Evolutionary conservation across 306 rosid species (phyloP).

Genomic region (Acacia melanoxylon): DNA sequence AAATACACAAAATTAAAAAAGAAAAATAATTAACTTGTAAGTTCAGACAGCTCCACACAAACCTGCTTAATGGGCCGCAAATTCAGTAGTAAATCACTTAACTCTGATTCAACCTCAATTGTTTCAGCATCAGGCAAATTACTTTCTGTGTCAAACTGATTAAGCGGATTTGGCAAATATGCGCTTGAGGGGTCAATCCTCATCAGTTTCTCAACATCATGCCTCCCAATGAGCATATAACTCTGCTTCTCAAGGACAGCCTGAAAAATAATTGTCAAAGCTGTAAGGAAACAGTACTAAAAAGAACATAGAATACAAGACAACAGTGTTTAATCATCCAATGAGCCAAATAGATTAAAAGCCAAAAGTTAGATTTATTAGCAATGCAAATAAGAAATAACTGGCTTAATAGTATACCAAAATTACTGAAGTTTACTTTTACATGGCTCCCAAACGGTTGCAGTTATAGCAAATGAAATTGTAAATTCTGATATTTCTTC

Average conservation of each 20-base stretch:
- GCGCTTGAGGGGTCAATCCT: constrained; percentile 80
- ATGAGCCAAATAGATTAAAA: neutral
- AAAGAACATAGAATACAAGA: constrained; percentile 14
- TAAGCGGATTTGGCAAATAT: constrained; percentile 63
- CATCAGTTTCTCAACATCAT: constrained; percentile 93
- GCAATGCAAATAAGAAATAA: neutral
- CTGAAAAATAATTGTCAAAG: constrained; percentile 49
- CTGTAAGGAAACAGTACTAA: constrained; percentile 2
- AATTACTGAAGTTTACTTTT: neutral
- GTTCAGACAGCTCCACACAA: constrained; percentile 22
- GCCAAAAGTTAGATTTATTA: neutral
- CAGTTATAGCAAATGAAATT: neutral
- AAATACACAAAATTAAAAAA: neutral
- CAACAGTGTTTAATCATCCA: neutral
- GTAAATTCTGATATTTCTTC: neutral
- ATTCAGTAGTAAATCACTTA: constrained; percentile 67
- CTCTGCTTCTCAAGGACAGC: constrained; percentile 99
- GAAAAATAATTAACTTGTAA: constrained; percentile 1
- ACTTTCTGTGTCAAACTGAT: constrained; percentile 50
- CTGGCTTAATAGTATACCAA: neutral
- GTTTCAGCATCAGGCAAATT: constrained; percentile 74
- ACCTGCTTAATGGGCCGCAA: constrained; percentile 98
- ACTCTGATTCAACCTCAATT: constrained; percentile 73
- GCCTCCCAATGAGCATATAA: constrained; percentile 98
- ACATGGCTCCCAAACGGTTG: neutral